phyloP scores from a whole-genome alignment of 768 basidiomycete species.

The Rhodotorula sphaerocarpa region DNA sequence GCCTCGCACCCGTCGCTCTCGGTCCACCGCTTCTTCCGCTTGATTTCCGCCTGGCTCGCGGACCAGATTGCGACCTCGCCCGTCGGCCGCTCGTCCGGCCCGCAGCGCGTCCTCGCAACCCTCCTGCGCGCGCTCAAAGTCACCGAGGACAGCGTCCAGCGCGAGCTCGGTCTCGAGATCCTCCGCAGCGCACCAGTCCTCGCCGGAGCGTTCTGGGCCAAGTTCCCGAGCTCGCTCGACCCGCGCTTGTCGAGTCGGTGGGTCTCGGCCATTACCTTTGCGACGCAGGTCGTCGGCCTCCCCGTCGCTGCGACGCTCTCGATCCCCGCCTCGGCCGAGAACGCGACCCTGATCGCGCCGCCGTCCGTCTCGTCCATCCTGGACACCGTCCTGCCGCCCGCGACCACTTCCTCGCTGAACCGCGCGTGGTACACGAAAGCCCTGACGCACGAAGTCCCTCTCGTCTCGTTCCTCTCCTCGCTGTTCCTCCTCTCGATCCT shows the following conservation, averaged over 20 bases:
- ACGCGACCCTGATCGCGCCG: conserved; percentile 56
- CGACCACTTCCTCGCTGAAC: conserved; percentile 44
- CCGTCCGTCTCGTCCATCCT: conserved; percentile 64
- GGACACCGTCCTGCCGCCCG: conserved; percentile 68
- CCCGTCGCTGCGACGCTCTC: conserved; percentile 47
- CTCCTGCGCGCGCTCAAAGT: conserved; percentile 67
- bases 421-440: conserved; percentile 73
- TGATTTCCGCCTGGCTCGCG: conserved; percentile 45
- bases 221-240: conserved; percentile 52
- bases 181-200: conserved; percentile 43
- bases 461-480: conserved; percentile 81
- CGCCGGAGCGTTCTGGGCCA: conserved; percentile 35
- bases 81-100: conserved; percentile 13
- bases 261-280: conserved; percentile 79
- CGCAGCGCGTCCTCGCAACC: conserved; percentile 71
- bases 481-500: conserved; percentile 68
- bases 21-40: conserved; percentile 30
- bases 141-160: conserved; percentile 79
- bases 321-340: conserved; percentile 15
- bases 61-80: conserved; percentile 50
- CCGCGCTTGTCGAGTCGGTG: conserved; percentile 81
- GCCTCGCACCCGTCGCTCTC: conserved; percentile 25
- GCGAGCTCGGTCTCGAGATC: conserved; percentile 73
- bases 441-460: conserved; percentile 58
- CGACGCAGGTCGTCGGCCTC: conserved; percentile 67